Percentiles rank a stretch among this genome's conserved stretches.
These are phyloP conservation scores for Paspalum notatum DNA, from an alignment of 176 grass and related monocot species.

Conservation along the genomic window DNA sequence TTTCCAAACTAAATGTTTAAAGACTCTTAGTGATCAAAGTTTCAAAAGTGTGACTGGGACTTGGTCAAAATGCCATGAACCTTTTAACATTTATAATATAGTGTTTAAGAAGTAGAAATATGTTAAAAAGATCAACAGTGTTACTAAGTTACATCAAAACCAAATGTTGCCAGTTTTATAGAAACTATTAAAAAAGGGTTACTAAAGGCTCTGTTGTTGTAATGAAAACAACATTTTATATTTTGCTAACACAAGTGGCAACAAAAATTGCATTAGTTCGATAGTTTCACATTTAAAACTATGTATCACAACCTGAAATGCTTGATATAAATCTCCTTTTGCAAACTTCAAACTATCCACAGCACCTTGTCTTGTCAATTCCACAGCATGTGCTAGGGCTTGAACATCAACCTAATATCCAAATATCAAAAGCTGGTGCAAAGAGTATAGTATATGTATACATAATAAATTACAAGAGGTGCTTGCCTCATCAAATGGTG, in stretches of 20 bases:
- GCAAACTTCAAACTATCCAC: slow-evolving; percentile 97
- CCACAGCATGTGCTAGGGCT: slow-evolving; percentile 93
- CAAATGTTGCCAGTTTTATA: slow-evolving; percentile 1
- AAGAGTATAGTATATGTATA: slow-evolving; percentile 15
- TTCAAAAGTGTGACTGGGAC: not conserved
- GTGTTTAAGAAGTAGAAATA: not conserved
- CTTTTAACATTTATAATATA: slow-evolving; percentile 2
- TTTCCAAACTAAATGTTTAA: not conserved
- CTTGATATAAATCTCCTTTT: slow-evolving; percentile 92
- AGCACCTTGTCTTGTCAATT: slow-evolving; percentile 95
- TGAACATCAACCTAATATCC: slow-evolving; percentile 92
- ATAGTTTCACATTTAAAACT: slow-evolving; percentile 14
- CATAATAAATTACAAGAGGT: slow-evolving; percentile 25
- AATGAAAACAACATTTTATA: too few relatives aligned
- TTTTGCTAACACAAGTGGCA: slow-evolving; percentile 10
- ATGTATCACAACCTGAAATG: slow-evolving; percentile 79
- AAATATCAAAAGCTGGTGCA: slow-evolving; percentile 44
- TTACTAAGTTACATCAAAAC: slow-evolving; percentile 10
- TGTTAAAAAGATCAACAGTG: not conserved
- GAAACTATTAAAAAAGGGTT: not conserved
- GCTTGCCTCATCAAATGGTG: slow-evolving; percentile 93
- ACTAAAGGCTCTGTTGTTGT: not conserved
- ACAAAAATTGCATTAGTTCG: slow-evolving; percentile 16
- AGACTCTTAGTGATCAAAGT: not conserved
- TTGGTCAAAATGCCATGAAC: not conserved